Evolutionary conservation across 768 basidiomycete genomes (phyloP).

Genomic region (Suillus discolor): DNA sequence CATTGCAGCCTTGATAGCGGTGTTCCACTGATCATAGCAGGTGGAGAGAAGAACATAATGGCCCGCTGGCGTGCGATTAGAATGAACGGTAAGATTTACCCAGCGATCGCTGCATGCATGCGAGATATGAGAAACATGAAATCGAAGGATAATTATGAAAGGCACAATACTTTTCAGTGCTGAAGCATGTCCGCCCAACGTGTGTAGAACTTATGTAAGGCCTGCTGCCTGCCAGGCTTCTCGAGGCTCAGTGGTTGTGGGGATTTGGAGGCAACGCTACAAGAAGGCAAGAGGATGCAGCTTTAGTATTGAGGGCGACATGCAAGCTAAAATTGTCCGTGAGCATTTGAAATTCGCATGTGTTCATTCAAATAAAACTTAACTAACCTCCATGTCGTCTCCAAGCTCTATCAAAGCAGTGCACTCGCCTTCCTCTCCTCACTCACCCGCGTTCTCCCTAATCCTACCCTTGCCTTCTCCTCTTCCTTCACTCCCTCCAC

Average conservation of each 20-base stretch:
- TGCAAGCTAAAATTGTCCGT: too few species aligned
- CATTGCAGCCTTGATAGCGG: neutral
- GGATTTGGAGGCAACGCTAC: neutral
- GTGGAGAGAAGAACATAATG: neutral
- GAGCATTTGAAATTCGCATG: too few species aligned
- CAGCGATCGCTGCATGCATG: neutral
- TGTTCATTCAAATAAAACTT: too few species aligned
- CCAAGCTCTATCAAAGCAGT: neutral
- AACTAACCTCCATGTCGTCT: too few species aligned
- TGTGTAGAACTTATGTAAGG: neutral
- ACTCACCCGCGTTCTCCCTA: constrained; percentile 3
- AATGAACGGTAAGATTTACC: neutral
- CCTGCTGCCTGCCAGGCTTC: neutral
- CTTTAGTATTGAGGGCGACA: neutral
- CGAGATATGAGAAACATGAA: neutral
- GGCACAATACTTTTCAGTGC: neutral
- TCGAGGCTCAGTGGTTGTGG: neutral
- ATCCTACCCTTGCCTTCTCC: constrained; percentile 5
- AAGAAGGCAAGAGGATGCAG: neutral
- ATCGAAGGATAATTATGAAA: neutral
- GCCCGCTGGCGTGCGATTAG: neutral
- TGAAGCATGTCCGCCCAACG: neutral
- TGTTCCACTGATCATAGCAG: neutral
- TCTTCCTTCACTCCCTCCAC: constrained; percentile 12
- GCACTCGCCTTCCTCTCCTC: constrained; percentile 18